Base-by-base conservation (phyloP, 148 eudicot species). In the Bassia scoparia region DNA sequence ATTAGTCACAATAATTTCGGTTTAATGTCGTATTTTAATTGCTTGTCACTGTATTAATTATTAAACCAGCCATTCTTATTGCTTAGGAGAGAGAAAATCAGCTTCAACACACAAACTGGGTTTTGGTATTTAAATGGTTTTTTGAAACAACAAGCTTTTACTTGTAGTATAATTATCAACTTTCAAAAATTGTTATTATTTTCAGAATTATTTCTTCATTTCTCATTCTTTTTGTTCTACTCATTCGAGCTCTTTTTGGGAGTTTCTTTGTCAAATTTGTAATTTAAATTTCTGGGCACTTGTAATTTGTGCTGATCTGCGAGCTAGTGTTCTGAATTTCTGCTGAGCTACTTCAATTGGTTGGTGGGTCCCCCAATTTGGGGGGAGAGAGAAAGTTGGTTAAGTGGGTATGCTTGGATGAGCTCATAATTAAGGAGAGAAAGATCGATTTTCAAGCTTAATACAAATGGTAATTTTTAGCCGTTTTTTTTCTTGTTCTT, bases 401-500 rank as follows among this genome's bases (percentile, higher is more conserved):
- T 72, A 23, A 31, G 67, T 78, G 80, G 60, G 44, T 44, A 52
- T 77, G 62, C 10, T 74, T 64, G 73, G 61, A 75, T 75, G 78
- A 75, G 37, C 49, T 75, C 79, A 75, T 70, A 61, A 18, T 55
- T 70, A 21, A 43, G 46, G 76, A 48, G 68, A 68, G 55, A 59
- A 24, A 69, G 23, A 54, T 53, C 58, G 38, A 17, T 69, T 75
- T 7, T 6, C 70, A 8, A 26, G 26, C 15, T 63, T 35, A 33
- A 21, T 62, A 14, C 67, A 75, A 70, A 79, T 79, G 82, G 82
- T 79, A 80, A 75, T 14, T 71, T 75, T 49, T 44, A n/a, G 7
- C 66, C 31, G 12, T 27, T 24, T 53, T 27, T 0, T 34, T 30
- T 67, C 7, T 6, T 33, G 15, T 46, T 31, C 7, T 30, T 46